These are phyloP conservation scores for Plasmodium falciparum DNA, from an alignment of 169 alveolate species.

Conservation along the genomic window DNA sequence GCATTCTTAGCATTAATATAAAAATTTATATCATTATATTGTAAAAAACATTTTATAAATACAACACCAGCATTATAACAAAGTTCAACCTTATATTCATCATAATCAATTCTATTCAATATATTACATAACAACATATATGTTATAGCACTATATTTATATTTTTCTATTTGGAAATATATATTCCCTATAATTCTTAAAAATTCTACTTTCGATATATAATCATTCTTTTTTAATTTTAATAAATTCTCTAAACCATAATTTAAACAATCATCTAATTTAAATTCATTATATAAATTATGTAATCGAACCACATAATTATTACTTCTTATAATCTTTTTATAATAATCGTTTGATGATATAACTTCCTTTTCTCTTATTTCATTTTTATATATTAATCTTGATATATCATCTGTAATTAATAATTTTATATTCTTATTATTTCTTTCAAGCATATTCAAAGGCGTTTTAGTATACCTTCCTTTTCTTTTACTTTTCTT, in stretches of 20 bases:
- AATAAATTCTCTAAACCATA: constrained; percentile 35
- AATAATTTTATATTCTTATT: neutral
- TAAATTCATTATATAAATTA: constrained; percentile 17
- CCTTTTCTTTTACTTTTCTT: neutral
- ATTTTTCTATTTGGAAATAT: constrained; percentile 50
- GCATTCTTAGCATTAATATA: constrained; percentile 46
- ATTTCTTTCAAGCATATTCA: constrained; percentile 5
- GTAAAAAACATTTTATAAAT: constrained; percentile 47
- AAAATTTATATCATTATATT: constrained; percentile 32
- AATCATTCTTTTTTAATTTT: constrained; percentile 43
- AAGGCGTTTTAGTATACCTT: neutral
- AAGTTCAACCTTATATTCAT: constrained; percentile 46
- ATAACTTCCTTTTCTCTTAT: neutral
- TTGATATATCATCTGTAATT: neutral
- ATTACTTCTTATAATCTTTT: constrained; percentile 4
- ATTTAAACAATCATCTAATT: constrained; percentile 61
- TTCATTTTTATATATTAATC: neutral
- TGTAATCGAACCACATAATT: constrained; percentile 25
- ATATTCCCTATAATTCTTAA: constrained; percentile 56
- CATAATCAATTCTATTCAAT: constrained; percentile 21
- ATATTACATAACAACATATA: constrained; percentile 55
- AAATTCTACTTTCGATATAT: constrained; percentile 28
- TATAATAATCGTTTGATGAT: neutral
- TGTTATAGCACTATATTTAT: constrained; percentile 48
- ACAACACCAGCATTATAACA: constrained; percentile 57